Conservation (phyloP, 257 asterid genomes). For the Przewalskia tangutica region DNA sequence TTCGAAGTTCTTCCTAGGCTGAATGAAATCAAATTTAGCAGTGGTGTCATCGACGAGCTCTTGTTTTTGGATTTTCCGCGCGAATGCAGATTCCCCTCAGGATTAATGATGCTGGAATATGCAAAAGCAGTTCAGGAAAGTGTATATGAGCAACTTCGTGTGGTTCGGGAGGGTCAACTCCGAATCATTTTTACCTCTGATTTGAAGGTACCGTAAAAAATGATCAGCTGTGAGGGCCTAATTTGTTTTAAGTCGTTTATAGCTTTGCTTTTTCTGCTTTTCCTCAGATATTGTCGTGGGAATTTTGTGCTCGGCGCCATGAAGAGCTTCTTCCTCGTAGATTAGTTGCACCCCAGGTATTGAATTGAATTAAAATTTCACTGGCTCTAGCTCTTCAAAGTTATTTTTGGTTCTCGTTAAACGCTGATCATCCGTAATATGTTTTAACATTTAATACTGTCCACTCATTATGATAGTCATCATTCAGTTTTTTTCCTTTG, state of each 20-base stretch:
- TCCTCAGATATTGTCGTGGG: constrained; percentile 81
- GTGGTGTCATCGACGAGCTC: constrained; percentile 84
- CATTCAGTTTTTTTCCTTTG: background rate
- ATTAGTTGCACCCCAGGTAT: constrained; percentile 91
- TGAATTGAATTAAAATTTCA: background rate
- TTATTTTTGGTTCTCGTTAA: background rate
- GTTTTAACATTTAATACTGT: background rate
- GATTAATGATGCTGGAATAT: constrained; percentile 90
- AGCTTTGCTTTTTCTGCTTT: background rate
- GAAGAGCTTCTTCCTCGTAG: constrained; percentile 96
- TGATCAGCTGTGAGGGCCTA: background rate
- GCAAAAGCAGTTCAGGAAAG: constrained; percentile 95
- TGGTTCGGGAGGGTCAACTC: constrained; percentile 94
- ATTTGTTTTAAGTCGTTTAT: background rate
- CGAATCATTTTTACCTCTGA: constrained; percentile 89
- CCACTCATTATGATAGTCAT: background rate
- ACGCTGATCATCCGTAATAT: background rate
- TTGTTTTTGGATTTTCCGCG: constrained; percentile 95
- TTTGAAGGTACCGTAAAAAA: constrained; percentile 47
- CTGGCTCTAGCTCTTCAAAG: background rate
- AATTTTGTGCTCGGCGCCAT: constrained; percentile 90
- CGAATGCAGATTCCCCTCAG: constrained; percentile 77
- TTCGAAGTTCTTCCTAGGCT: constrained; percentile 97
- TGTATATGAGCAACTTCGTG: constrained; percentile 91
- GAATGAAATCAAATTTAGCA: constrained; percentile 87